These are phyloP conservation scores for Ceratobasidium sp. DNA, from an alignment of 1,284 basidiomycete genomes.

Conservation along the genomic window DNA sequence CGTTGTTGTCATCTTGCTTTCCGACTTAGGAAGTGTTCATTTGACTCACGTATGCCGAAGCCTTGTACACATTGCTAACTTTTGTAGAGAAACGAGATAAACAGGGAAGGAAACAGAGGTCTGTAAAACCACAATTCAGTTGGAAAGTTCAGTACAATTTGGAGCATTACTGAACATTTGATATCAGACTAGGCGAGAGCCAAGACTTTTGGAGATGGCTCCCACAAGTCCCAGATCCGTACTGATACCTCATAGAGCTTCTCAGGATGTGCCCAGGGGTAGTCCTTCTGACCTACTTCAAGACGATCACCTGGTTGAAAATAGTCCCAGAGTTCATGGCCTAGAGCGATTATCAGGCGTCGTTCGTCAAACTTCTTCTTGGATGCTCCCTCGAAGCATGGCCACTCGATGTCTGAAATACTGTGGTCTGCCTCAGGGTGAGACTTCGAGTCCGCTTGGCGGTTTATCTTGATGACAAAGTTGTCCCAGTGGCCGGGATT, in stretches of 20 bases:
- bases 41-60: too few species aligned
- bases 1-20: too few species aligned
- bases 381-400: background rate
- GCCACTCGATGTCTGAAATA: background rate
- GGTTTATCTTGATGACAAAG: background rate
- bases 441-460: background rate
- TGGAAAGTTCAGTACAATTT: too few species aligned
- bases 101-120: too few species aligned
- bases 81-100: too few species aligned
- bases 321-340: slow-evolving; percentile 22
- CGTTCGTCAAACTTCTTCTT: background rate
- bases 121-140: too few species aligned
- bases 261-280: background rate
- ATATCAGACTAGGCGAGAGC: background rate
- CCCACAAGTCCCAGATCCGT: background rate
- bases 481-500: background rate
- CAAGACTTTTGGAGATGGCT: background rate
- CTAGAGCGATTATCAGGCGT: background rate
- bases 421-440: background rate
- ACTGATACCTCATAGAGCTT: background rate
- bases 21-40: too few species aligned
- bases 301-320: slow-evolving; percentile 25
- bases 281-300: background rate
- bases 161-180: too few species aligned
- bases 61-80: too few species aligned